Percentiles rank a stretch among this genome's conserved stretches.
phyloP scores from a whole-genome alignment of 805 yeast species.

The Candida maris region DNA sequence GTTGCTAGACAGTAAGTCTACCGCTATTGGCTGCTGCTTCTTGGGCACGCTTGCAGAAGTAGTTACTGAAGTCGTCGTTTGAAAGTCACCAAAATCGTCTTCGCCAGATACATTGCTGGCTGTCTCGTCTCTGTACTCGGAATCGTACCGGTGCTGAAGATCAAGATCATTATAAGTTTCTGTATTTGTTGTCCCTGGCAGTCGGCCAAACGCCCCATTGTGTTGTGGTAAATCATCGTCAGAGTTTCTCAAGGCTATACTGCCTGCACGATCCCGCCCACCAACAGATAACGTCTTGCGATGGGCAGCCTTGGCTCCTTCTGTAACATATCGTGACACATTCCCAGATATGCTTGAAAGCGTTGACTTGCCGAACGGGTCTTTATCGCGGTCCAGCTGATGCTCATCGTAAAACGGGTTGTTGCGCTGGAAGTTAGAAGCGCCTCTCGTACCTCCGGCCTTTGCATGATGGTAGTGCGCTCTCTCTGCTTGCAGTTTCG shows the following conservation, averaged over 20 bases:
- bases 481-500: constrained; percentile 15
- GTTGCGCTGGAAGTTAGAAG: not conserved
- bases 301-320: constrained; percentile 8
- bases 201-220: not conserved
- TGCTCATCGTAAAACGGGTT: constrained; percentile 18
- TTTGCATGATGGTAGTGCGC: constrained; percentile 18
- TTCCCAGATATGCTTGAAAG: constrained; percentile 20
- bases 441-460: not conserved
- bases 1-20: not conserved
- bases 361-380: constrained; percentile 20
- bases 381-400: constrained; percentile 13
- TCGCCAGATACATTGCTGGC: constrained; percentile 2
- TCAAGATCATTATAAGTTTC: constrained; percentile 2
- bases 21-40: not conserved
- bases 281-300: constrained; percentile 9
- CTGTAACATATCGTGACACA: constrained; percentile 13
- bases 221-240: constrained; percentile 2
- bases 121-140: constrained; percentile 1
- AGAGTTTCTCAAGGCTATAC: constrained; percentile 2
- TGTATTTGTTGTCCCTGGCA: not conserved
- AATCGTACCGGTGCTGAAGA: not conserved
- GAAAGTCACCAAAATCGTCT: constrained; percentile 26
- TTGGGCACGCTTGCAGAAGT: constrained; percentile 2
- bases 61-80: constrained; percentile 7
- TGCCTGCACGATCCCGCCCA: constrained; percentile 4